Evolutionary conservation across 2,329 filamentous ascomycete species (phyloP).

Genomic region (Fusarium piperis): DNA sequence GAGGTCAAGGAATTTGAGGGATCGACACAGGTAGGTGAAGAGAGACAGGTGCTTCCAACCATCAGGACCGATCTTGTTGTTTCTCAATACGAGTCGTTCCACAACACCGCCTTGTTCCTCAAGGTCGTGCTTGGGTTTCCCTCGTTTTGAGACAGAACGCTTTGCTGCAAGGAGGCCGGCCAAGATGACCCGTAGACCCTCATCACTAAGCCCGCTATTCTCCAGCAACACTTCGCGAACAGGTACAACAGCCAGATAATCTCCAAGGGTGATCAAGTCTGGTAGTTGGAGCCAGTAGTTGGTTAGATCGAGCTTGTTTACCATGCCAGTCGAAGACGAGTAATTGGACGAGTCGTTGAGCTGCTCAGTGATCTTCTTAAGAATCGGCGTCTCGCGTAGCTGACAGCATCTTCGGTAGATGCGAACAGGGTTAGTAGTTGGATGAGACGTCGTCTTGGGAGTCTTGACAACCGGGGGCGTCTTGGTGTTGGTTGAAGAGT

Average conservation of each 20-base stretch:
- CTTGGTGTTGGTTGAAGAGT: conserved; percentile 56
- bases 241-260: conserved; percentile 93
- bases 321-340: conserved; percentile 74
- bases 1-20: conserved; percentile 85
- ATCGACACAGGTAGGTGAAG: conserved; percentile 90
- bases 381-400: conserved; percentile 87
- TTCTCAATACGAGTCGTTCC: conserved; percentile 87
- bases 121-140: conserved; percentile 55
- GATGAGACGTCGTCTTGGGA: conserved; percentile 54
- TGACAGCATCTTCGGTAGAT: conserved; percentile 97
- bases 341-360: conserved; percentile 77
- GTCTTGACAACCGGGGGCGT: conserved; percentile 26
- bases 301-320: conserved; percentile 84
- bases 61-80: conserved; percentile 87
- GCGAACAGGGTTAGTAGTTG: conserved; percentile 89
- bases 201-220: conserved; percentile 86
- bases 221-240: conserved; percentile 87
- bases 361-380: conserved; percentile 92
- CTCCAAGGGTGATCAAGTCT: conserved; percentile 87
- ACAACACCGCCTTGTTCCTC: conserved; percentile 75
- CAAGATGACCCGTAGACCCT: conserved; percentile 85
- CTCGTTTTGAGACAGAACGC: conserved; percentile 66
- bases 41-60: conserved; percentile 93
- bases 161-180: conserved; percentile 86
- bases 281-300: conserved; percentile 84